Conservation (phyloP, 768 basidiomycete genomes). For the Kwoniella heveanensis region DNA sequence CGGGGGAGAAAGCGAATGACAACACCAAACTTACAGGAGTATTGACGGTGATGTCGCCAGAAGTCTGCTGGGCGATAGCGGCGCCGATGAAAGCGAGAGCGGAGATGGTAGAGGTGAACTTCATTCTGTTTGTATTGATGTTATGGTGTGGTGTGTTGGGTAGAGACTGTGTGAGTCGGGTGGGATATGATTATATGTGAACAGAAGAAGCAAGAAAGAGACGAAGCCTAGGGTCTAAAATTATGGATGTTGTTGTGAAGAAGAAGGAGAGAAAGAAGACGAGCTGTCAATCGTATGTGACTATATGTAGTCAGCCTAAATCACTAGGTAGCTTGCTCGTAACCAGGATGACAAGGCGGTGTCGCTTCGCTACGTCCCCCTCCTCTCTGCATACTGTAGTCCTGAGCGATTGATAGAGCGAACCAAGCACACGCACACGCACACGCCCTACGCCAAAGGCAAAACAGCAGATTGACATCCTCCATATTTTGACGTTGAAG, state of each 20-base stretch:
- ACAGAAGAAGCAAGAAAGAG: constrained; percentile 10
- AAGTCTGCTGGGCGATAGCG: constrained; percentile 47
- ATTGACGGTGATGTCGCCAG: constrained; percentile 41
- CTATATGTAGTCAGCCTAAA: constrained; percentile 1
- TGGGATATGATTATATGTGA: neutral
- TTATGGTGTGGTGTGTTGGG: neutral
- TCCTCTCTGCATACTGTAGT: no score
- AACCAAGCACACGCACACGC: neutral
- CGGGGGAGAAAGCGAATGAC: neutral
- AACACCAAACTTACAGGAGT: constrained; percentile 42
- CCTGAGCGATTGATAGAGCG: neutral
- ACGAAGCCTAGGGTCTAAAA: neutral
- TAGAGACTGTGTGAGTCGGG: neutral
- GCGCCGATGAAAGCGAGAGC: constrained; percentile 32
- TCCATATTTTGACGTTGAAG: no score
- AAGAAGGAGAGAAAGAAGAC: constrained; percentile 17
- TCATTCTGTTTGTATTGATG: constrained; percentile 26
- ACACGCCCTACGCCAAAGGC: neutral
- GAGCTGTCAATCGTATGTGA: no score
- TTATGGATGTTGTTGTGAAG: constrained; percentile 5
- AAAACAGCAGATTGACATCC: neutral
- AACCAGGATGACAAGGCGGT: neutral
- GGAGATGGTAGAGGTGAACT: constrained; percentile 24
- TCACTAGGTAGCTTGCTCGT: neutral
- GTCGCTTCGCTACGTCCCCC: constrained; percentile 2